A percentile compares a stretch with the other conserved stretches of the same genome.
Evolutionary conservation across 78 protist species (phyloP).

Genomic region (Dictyostelium brefeldianum): DNA sequence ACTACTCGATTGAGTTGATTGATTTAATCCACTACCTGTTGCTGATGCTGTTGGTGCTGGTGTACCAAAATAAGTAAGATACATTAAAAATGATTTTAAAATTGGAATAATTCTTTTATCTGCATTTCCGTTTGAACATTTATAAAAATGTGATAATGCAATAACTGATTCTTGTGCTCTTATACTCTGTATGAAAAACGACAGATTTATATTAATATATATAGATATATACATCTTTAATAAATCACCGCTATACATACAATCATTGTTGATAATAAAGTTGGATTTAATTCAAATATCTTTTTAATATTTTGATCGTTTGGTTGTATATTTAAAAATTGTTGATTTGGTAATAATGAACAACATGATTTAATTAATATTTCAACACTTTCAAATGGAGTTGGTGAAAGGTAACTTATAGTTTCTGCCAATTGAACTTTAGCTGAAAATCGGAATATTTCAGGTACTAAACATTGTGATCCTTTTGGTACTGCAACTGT

Average conservation of each 20-base stretch:
- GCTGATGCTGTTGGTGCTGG: neutral
- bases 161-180: conserved; percentile 80
- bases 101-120: conserved; percentile 34
- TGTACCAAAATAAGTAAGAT: conserved; percentile 41
- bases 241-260: neutral
- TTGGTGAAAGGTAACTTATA: conserved; percentile 33
- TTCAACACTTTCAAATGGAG: conserved; percentile 52
- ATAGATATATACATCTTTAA: neutral
- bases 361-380: conserved; percentile 54
- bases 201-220: neutral
- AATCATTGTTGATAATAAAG: conserved; percentile 59
- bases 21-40: neutral
- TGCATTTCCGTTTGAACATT: conserved; percentile 51
- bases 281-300: conserved; percentile 44
- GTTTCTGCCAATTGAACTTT: conserved; percentile 79
- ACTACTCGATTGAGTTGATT: neutral
- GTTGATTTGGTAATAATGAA: conserved; percentile 28
- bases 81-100: conserved; percentile 35
- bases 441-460: conserved; percentile 60
- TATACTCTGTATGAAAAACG: conserved; percentile 22
- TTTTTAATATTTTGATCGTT: conserved; percentile 15
- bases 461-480: conserved; percentile 38
- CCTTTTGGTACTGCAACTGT: neutral
- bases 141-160: conserved; percentile 67
- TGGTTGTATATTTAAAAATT: conserved; percentile 12